These are phyloP conservation scores for Ganoderma sinense DNA, from an alignment of 1,284 basidiomycete species.

Conservation along the genomic window DNA sequence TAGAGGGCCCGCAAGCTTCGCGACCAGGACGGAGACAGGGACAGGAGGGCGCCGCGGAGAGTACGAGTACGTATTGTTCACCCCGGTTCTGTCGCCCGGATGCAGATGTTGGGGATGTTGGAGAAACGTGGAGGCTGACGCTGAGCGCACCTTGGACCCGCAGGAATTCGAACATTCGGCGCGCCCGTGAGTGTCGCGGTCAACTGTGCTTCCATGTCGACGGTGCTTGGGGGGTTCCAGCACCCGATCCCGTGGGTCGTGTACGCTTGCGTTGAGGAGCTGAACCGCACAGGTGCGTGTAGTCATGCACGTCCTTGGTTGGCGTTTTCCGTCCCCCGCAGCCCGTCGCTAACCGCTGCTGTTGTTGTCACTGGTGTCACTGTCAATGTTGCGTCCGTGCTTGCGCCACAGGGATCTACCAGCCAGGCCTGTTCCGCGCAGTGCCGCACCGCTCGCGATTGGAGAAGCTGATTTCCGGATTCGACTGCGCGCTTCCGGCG, in stretches of 20 bases:
- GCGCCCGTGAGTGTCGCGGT: slow-evolving; percentile 53
- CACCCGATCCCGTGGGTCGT: slow-evolving; percentile 63
- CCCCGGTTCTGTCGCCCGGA: not conserved
- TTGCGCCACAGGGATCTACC: slow-evolving; percentile 48
- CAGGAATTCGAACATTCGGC: slow-evolving; percentile 61
- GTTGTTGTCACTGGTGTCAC: not conserved
- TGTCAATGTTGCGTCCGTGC: not conserved
- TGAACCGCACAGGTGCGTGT: slow-evolving; percentile 60
- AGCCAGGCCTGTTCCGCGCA: slow-evolving; percentile 55
- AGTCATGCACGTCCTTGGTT: too few relatives aligned
- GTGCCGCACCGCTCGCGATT: slow-evolving; percentile 44
- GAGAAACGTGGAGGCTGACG: not conserved
- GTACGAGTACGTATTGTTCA: not conserved
- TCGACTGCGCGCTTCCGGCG: slow-evolving; percentile 36
- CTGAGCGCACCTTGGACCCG: not conserved
- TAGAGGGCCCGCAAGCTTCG: not conserved
- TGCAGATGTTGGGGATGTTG: too few relatives aligned
- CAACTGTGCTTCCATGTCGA: slow-evolving; percentile 52
- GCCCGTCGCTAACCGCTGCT: too few relatives aligned
- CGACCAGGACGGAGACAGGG: too few relatives aligned
- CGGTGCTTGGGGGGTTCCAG: slow-evolving; percentile 57
- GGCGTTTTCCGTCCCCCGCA: too few relatives aligned
- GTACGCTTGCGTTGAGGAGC: slow-evolving; percentile 63
- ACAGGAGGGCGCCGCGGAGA: slow-evolving; percentile 2
- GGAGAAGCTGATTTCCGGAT: slow-evolving; percentile 44